Conservation (phyloP, 495 filamentous ascomycete species). For the Glonium stellatum region DNA sequence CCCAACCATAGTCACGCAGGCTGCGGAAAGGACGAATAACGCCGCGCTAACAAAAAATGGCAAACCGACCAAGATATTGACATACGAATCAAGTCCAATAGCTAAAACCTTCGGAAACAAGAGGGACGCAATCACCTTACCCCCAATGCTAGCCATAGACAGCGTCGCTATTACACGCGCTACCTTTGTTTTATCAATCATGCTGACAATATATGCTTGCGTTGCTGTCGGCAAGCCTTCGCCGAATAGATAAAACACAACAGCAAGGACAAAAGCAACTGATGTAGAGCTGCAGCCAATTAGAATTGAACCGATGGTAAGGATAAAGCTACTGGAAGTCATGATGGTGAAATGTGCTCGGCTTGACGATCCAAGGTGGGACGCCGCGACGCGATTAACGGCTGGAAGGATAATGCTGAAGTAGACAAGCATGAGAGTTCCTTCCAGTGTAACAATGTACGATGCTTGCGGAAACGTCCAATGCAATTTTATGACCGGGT, state of each 20-base stretch:
- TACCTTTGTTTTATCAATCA: not conserved
- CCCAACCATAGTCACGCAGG: not conserved
- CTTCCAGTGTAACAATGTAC: not conserved
- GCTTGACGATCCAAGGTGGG: not conserved
- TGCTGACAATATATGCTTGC: constrained; percentile 4
- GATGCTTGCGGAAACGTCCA: constrained; percentile 4
- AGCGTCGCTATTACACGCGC: constrained; percentile 1
- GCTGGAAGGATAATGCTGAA: not conserved
- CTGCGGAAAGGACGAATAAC: not conserved
- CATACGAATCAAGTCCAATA: not conserved
- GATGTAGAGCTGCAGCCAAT: not conserved
- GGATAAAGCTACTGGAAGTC: not conserved
- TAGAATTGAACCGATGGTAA: not conserved
- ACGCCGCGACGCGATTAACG: not conserved
- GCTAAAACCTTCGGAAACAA: constrained; percentile 2
- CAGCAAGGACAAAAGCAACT: not conserved
- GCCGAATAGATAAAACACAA: constrained; percentile 3
- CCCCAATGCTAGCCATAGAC: not conserved
- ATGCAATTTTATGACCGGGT: constrained; percentile 4
- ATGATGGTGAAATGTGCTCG: constrained; percentile 6
- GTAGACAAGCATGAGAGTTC: constrained; percentile 2
- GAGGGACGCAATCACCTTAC: constrained; percentile 1
- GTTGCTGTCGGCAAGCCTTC: constrained; percentile 4
- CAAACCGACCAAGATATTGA: not conserved
- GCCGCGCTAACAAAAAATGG: constrained; percentile 1